Evolutionary conservation across 176 grass and related monocot genomes (phyloP), one percentile per base, ranked within the genome.

Genomic region (Oryza coarctata): DNA sequence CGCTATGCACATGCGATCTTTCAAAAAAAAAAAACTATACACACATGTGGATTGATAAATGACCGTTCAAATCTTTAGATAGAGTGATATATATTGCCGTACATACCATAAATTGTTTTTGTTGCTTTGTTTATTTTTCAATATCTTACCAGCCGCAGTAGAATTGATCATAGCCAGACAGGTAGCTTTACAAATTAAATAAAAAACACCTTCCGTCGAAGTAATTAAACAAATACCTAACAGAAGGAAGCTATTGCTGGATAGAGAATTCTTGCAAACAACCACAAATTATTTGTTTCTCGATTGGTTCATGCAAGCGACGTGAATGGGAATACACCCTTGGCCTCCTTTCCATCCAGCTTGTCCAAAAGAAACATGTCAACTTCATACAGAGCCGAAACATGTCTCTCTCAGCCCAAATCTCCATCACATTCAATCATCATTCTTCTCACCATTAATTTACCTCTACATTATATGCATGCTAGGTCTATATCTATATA

Each of bases 301-400:
- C 73, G 74, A 32, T 26, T 23, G 13, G 11, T 73, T 33, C 75
- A 39, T 71, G 40, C 76, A 73, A 85, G 75, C 7, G 74, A 67
- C 43, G 30, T 31, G 57, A 30, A 30, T 0, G 32, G 62, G 8
- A 11, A 6, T 70, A 66, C 14, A n/a, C 18, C 39, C 5, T 5
- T 28, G 15, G 55, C 55, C 2, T 65, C 11, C 9, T 45, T 60
- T 61, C 75, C 39, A 12, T 36, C 41, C 7, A 39, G 64, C 6
- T 55, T 17, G 58, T 41, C 61, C 64, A 6, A 60, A 60, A 7
- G 50, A 60, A 60, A 40, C 9, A 13, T 12, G 65, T 72, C 80
- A 27, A 31, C 5, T 32, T 83, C 55, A 12, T 26, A 65, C 64
- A 58, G 29, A 71, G 82, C 27, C 83, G 27, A 18, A 43, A 33